Evolutionary conservation across 768 basidiomycete genomes (phyloP), one percentile per base, ranked within the genome.

Genomic region (Serendipita vermifera): DNA sequence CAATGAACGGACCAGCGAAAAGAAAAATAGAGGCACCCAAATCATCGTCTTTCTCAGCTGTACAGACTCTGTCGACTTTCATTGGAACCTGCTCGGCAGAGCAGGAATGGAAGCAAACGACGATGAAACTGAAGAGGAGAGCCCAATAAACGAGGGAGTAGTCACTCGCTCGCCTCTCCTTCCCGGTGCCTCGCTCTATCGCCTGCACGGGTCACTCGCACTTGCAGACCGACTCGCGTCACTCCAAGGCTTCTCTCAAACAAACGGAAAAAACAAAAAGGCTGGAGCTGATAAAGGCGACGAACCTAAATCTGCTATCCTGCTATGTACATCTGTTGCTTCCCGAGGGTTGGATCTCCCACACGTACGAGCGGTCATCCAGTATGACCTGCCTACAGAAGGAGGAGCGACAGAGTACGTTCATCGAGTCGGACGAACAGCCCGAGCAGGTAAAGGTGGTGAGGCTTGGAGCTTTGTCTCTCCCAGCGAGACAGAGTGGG

Each of bases 281-380:
- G 58, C 35, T 4, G 55, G 38, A n/a, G 38, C 41, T 14, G 26
- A 39, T 22, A 48, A 63, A 65, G 62, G 62, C 61, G 56, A 61
- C 59, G 61, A 60, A 32, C 62, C 70, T 2, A 67, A 70, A 0
- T 77, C 81, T 3, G 82, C 92, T 1, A 77, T 99, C 48, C 76
- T 99, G 3, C 75, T 98, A 40, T 97, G 93, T 67, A 99, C 96
- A 1, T 94, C 91, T 6, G 93, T 99, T 54, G 96, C 96, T 2
- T 92, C 96, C n/a, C 89, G 96, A 65, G 96, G 96, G 65, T 78
- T 99, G 24, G 94, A 98, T 70, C 73, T 99, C 26, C 92, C 92
- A 3, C 77, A 87, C n/a, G 92, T 98, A 5, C 83, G 85, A 33
- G 87, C 89, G 2, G 92, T 99, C 59, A 72, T 98, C 31, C 96